A percentile compares a stretch with the other conserved stretches of the same genome.
Evolutionary conservation across 768 basidiomycete species (phyloP).

Genomic region (Boletus pseudo-olivaceus): DNA sequence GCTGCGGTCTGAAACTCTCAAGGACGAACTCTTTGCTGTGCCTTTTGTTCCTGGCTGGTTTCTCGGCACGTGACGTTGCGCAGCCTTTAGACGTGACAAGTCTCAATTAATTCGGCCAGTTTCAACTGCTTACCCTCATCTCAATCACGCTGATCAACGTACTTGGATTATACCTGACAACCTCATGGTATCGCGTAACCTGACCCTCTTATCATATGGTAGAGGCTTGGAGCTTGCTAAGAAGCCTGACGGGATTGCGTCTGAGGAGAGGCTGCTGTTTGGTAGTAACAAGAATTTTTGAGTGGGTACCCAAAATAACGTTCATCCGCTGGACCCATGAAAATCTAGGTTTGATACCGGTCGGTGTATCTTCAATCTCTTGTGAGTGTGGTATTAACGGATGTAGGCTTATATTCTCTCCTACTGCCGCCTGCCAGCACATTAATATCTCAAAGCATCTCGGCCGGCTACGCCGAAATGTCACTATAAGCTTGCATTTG

Average conservation of each 20-base stretch:
- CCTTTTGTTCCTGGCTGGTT: conserved; percentile 8
- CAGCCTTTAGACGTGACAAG: background rate
- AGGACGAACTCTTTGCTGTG: background rate
- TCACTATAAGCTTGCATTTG: too few relatives aligned
- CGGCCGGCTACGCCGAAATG: background rate
- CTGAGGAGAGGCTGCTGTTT: too few relatives aligned
- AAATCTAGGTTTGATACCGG: background rate
- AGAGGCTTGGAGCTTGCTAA: too few relatives aligned
- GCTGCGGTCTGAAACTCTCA: conserved; percentile 5
- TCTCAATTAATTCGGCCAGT: too few relatives aligned
- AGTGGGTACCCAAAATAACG: background rate
- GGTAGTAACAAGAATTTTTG: too few relatives aligned
- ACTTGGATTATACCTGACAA: too few relatives aligned
- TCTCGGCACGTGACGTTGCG: conserved; percentile 23
- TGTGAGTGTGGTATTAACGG: background rate
- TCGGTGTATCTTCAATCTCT: background rate
- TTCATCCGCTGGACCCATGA: background rate
- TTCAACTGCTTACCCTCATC: too few relatives aligned
- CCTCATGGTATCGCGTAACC: too few relatives aligned
- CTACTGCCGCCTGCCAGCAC: background rate
- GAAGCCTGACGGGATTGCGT: background rate
- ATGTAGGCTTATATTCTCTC: background rate
- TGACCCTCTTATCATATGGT: too few relatives aligned
- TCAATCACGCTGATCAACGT: too few relatives aligned
- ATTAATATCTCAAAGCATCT: background rate